Evolutionary conservation across 176 grass and related monocot species (phyloP), one percentile per base, ranked within the genome.

Genomic region (Calamus simplicifolius): DNA sequence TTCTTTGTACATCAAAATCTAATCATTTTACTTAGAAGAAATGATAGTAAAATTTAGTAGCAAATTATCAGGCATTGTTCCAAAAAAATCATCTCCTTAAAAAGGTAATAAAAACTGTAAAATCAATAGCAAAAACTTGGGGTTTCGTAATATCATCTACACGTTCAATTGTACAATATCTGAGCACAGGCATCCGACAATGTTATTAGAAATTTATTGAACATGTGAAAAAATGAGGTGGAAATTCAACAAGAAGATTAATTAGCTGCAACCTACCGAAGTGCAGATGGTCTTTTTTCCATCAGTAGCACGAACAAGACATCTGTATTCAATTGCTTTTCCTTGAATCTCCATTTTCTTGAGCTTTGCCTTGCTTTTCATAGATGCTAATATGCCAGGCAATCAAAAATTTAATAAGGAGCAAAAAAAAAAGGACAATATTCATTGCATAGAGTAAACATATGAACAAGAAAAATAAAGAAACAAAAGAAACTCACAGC

Each of bases 241-340:
- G 21, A 25, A 27, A 59, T 26, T 27, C 43, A 21, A 61, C 35
- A 50, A 69, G 12, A 51, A 67, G 4, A 52, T 65, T 27, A 17
- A 19, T 27, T 19, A 27, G 8, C 7, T 30, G 51, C 18, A 14
- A 64, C 15, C 25, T 91, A 99, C 94, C 81, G 89, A 79, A 49
- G 94, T 99, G 28, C 81, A 83, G 52, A 99, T 99, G 25, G 57
- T 99, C 64, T 73, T 86, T 75, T 93, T 99, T 51, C 79, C 88
- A 66, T 93, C 79, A 1, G 81, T 60, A 21, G 94, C 94, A 10
- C 94, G 87, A 57, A 93, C 23, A 4, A 99, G 79, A 72, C 94
- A 99, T 50, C 82, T 62, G 59, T 75, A 76, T 76, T 99, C 88
- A 1, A 93, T 48, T 52, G 56, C 56, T 67, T 79, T 50, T 6